Base-by-base conservation (phyloP, 306 rosid genomes). In the Astragalus membranaceus region DNA sequence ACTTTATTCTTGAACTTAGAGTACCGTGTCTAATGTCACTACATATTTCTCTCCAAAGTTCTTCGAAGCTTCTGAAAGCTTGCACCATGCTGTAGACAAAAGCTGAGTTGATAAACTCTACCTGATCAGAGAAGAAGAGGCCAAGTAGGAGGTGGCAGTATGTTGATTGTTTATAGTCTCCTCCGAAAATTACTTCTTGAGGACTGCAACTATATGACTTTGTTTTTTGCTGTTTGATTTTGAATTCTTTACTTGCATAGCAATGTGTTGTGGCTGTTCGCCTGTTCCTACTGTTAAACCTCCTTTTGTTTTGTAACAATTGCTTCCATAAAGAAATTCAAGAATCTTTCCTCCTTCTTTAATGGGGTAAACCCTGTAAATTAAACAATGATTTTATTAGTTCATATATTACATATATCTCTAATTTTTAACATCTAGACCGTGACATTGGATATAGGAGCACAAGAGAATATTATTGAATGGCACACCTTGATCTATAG, bases 201-300 rank as follows among this genome's bases (percentile, higher is more conserved):
- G 98, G 97, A 76, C 98, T 88, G 74, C 97, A 90, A 72, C 92
- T 88, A 69, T 87, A 85, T 37, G 87, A 75, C 49, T 90, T 85
- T 11, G 97, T 85, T 47, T 74, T 81, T 7, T 84, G 80, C 13
- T 94, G 96, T 49, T 88, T 94, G 81, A 83, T 87, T 77, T 88
- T 90, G 89, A 94, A 94, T 73, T 90, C 89, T 48, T 87, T 83
- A 72, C 98, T 94, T 11, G 89, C 80, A 72, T 84, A 94, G 70
- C 89, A 94, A 74, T 94, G 98, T 37, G 97, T 94, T 58, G 98
- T 94, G 41, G 98, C n/a, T n/a, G n/a, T n/a, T n/a, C n/a, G n/a
- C n/a, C 98, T 7, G 97, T 85, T 81, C 94, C 98, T 1, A 76
- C 88, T 0, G 80, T 73, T 83, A 94, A 53, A 0, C 92, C 94